Evolutionary conservation across 441 rosid genomes (phyloP), one percentile per base, ranked within the genome.

Genomic region (Cnidoscolus chayamansa): DNA sequence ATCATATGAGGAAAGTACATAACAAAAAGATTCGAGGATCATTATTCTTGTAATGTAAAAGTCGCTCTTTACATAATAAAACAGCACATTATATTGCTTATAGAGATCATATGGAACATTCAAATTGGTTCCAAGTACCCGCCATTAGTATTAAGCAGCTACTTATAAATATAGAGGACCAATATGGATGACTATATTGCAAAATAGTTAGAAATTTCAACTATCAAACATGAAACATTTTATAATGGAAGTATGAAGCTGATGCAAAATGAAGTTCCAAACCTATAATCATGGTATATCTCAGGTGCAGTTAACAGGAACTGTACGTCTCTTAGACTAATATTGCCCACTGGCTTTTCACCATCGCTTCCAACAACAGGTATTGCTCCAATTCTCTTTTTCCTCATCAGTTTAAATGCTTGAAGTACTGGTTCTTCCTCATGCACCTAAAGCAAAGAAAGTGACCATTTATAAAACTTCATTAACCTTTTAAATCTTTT

Each of bases 381-480:
- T 66, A 95, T 65, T 15, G 93, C 99, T 74, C 99, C 99, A 15
- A 90, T 75, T 77, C 83, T 85, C 77, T 74, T 83, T 84, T 88
- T 89, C 81, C 98, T 84, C 99, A 93, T 91, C 73, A 93, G 76
- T 84, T 93, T 95, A 75, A 95, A 95, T 17, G 94, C 99, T 78
- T 93, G 99, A 67, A 95, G 96, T 80, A 95, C 99, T 19, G 99
- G 97, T 69, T 93, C 97, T 49, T 91, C 87, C 66, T 89, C 98
- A 0, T 89, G 77, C 72, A 93, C 90, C 99, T 95, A 77, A 71
- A 81, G 68, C 63, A 77, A 16, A 70, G 53, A 25, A 68, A 40
- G 13, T n/a, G 10, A 77, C 17, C 31, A 45, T 68, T 79, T 65
- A 49, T 63, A 60, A 43, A 11, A 56, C 13, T 40, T 68, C 50